Evolutionary conservation across 306 rosid species (phyloP).

Genomic region (Pyrus bretschneideri): DNA sequence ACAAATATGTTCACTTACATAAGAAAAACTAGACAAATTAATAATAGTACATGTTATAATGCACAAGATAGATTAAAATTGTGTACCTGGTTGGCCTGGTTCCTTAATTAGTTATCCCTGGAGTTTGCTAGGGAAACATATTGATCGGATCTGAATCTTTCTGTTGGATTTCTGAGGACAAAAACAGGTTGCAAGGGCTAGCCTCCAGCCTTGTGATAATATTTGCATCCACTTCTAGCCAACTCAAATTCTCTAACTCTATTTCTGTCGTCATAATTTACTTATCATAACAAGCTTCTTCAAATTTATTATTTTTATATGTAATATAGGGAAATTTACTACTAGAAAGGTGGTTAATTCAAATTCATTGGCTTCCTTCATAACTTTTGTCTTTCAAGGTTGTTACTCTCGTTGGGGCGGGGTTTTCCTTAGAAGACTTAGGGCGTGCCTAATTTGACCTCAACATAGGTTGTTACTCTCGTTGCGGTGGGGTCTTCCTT

Average conservation of each 20-base stretch:
- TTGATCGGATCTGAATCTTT: neutral
- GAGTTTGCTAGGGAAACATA: neutral
- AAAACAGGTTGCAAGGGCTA: neutral
- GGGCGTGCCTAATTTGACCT: no score
- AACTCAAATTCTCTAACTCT: neutral
- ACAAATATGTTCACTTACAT: no score
- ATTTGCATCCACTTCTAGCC: neutral
- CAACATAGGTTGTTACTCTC: no score
- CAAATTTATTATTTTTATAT: neutral
- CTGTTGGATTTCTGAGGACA: neutral
- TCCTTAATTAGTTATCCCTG: neutral
- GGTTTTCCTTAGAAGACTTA: no score
- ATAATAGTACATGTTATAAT: no score
- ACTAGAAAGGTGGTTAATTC: neutral
- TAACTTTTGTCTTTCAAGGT: no score
- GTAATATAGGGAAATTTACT: neutral
- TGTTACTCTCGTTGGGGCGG: no score
- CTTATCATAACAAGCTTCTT: neutral
- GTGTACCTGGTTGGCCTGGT: no score
- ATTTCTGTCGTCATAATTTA: neutral
- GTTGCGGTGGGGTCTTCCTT: no score
- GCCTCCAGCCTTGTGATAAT: neutral
- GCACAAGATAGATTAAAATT: no score
- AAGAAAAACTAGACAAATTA: no score
- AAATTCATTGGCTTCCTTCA: no score